phyloP scores from a whole-genome alignment of 2,329 filamentous ascomycete genomes.

The Leptographium wingfieldii region DNA sequence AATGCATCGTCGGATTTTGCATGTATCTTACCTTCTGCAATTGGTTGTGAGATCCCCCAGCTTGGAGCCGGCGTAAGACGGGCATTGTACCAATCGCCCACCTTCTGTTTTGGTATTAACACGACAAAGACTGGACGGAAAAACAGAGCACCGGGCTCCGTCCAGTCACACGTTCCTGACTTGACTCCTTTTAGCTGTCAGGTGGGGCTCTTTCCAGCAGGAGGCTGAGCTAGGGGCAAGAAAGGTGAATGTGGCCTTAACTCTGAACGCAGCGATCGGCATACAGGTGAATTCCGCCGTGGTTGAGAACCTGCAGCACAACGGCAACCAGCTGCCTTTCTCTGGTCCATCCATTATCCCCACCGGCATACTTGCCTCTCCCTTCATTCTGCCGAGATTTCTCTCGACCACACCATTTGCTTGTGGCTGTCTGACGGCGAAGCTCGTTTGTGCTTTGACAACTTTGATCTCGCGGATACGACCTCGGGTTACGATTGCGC shows the following conservation, averaged over 20 bases:
- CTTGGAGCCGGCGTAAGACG: too few species aligned
- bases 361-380: not conserved
- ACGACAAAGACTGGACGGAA: not conserved
- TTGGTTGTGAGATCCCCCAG: too few species aligned
- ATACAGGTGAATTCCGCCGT: not conserved
- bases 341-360: not conserved
- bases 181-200: not conserved
- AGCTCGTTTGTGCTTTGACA: not conserved
- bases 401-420: not conserved
- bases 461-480: not conserved
- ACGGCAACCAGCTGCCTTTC: not conserved
- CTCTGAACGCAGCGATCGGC: not conserved
- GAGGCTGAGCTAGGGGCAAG: not conserved
- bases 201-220: not conserved
- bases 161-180: slow-evolving; percentile 5
- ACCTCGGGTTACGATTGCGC: not conserved
- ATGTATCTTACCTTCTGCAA: not conserved
- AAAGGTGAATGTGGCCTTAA: slow-evolving; percentile 2
- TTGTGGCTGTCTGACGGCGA: not conserved
- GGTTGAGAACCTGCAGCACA: not conserved
- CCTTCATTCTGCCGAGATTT: not conserved
- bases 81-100: not conserved
- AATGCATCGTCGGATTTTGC: not conserved
- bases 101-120: not conserved
- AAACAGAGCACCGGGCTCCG: slow-evolving; percentile 1